Percentiles rank a stretch among this genome's conserved stretches.
Evolutionary conservation across 2,329 filamentous ascomycete genomes (phyloP).

Genomic region (Pseudocercospora crystallina): DNA sequence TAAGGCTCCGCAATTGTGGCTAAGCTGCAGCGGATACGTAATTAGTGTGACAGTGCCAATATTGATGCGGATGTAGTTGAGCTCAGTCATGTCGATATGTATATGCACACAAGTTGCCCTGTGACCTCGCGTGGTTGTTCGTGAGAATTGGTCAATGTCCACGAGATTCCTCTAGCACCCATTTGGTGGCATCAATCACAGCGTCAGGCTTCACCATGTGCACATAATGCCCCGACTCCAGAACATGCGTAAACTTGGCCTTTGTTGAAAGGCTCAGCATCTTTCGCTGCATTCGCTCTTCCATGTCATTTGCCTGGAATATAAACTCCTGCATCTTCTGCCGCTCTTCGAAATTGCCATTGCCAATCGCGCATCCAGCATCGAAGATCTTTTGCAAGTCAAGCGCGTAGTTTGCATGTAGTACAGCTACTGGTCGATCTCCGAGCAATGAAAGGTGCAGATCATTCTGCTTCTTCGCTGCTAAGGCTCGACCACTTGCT

Average conservation of each 20-base stretch:
- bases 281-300: background rate
- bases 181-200: too few species aligned
- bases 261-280: background rate
- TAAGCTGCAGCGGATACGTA: too few species aligned
- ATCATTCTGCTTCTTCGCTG: background rate
- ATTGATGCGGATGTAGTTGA: too few species aligned
- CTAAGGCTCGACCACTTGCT: background rate
- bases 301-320: background rate
- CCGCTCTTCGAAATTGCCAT: background rate
- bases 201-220: too few species aligned
- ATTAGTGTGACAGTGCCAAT: too few species aligned
- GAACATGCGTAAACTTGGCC: background rate
- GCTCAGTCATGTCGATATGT: too few species aligned
- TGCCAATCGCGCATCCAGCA: background rate
- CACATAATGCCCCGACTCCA: too few species aligned
- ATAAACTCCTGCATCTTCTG: background rate
- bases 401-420: background rate
- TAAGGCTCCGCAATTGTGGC: too few species aligned
- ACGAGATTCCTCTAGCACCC: too few species aligned
- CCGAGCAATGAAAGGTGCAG: background rate
- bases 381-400: background rate
- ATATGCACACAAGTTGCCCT: too few species aligned
- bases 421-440: background rate
- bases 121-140: too few species aligned
- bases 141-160: too few species aligned